Evolutionary conservation across 2,329 filamentous ascomycete species (phyloP).

Genomic region (Claviceps arundinis): DNA sequence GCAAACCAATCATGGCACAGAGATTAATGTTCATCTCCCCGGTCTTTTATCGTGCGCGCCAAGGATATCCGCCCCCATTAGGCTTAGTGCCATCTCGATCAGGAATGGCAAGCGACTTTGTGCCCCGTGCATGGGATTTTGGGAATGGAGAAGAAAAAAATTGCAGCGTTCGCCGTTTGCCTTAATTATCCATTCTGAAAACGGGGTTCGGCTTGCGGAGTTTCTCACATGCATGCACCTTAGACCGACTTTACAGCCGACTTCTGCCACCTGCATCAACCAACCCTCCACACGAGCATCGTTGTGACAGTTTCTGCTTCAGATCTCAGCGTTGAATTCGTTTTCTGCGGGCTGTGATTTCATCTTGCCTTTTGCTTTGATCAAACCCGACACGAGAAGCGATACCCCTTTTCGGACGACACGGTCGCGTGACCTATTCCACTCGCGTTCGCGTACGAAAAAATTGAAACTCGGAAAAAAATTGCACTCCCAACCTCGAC

Average conservation of each 20-base stretch:
- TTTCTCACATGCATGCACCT: slow-evolving; percentile 1
- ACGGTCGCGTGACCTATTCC: background rate
- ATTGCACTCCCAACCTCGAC: background rate
- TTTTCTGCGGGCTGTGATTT: background rate
- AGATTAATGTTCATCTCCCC: slow-evolving; percentile 3
- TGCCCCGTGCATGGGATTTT: background rate
- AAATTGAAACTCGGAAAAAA: background rate
- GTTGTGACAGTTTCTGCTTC: background rate
- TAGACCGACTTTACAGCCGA: no score
- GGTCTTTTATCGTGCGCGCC: slow-evolving; percentile 8
- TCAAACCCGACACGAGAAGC: background rate
- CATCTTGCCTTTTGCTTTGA: background rate
- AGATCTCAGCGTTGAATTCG: background rate
- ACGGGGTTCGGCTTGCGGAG: background rate
- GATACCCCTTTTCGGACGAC: background rate
- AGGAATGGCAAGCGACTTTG: slow-evolving; percentile 6
- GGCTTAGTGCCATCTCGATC: background rate
- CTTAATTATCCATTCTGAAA: background rate
- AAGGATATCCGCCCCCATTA: background rate
- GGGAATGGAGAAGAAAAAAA: slow-evolving; percentile 1
- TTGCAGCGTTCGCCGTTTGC: background rate
- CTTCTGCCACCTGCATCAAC: background rate
- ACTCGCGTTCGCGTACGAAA: background rate
- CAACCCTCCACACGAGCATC: background rate
- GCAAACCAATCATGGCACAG: slow-evolving; percentile 5